Base-by-base conservation (phyloP, 306 rosid genomes). In the Cajanus cajan region DNA sequence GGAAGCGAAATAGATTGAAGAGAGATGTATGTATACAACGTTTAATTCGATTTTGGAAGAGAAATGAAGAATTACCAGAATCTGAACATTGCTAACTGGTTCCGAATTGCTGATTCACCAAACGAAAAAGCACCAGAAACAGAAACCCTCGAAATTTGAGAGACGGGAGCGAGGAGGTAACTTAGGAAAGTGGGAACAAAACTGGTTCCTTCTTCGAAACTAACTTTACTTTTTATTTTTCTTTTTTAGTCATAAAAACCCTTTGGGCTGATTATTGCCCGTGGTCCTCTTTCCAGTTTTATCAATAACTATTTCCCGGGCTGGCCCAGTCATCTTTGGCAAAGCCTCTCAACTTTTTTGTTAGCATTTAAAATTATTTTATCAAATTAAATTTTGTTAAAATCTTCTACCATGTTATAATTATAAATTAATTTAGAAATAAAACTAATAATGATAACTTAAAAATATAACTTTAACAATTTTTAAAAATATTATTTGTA, bases 11-110 rank as follows among this genome's bases (percentile, higher is more conserved):
- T 3, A 40, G 43, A 9, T 2, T 14, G 9, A 5, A 69, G 43
- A 54, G 33, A 18, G 41, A 68, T 50, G 16, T 14, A 62, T 16
- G 33, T 22, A 12, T 2, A 18, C 8, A 4, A 68, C 66, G 64
- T 24, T 48, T 1, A 61, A 58, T 8, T 18, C 16, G 28, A 18
- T 19, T 67, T 68, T 62, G 45, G 39, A 66, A 40, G 8, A 1
- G 74, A 11, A 55, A 58, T 0, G 73, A 43, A 40, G 24, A 63
- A 52, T 63, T 88, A 94, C 98, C 98, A 90, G 85, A 94, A 94
- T 83, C 89, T 88, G 87, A 94, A 94, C 97, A 91, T 91, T 39
- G 86, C 73, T 55, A 4, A 73, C 22, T 37, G 82, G 66, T 69
- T 16, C 65, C 14, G 43, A 61, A 63, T 71, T 41, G 80, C 71